Conservation (phyloP, 2,329 filamentous ascomycete species). For the Botrytis deweyae region DNA sequence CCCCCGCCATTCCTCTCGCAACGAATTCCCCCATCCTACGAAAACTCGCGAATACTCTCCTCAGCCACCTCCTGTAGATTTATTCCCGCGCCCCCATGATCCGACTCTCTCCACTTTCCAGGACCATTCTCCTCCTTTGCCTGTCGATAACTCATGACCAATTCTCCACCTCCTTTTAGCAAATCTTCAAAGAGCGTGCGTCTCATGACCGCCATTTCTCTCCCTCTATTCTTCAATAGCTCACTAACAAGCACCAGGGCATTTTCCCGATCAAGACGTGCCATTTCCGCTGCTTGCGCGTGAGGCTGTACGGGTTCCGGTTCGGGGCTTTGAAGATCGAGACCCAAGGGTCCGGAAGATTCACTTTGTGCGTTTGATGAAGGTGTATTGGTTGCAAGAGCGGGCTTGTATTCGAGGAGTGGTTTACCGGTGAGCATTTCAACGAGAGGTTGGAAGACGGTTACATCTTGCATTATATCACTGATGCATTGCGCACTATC, state of each 20-base stretch:
- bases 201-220: conserved; percentile 44
- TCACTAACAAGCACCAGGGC: conserved; percentile 58
- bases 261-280: conserved; percentile 59
- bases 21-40: neutral
- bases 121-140: neutral
- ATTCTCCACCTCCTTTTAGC: conserved; percentile 49
- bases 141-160: conserved; percentile 34
- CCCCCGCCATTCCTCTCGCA: too few relatives aligned
- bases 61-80: neutral
- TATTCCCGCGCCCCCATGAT: neutral
- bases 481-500: conserved; percentile 51
- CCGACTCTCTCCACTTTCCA: neutral
- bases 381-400: neutral
- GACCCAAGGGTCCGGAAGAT: neutral
- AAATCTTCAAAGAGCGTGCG: conserved; percentile 48
- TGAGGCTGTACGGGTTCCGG: conserved; percentile 28
- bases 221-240: conserved; percentile 48
- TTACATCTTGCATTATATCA: conserved; percentile 45
- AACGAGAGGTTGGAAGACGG: conserved; percentile 47
- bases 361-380: neutral
- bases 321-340: conserved; percentile 16
- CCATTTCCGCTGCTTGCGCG: conserved; percentile 44
- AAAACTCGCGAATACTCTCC: conserved; percentile 6
- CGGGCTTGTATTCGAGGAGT: conserved; percentile 29
- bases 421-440: conserved; percentile 51